Percentiles rank a stretch among this genome's conserved stretches.
Conservation (phyloP, 306 rosid species). For the Fragaria ananassa region DNA sequence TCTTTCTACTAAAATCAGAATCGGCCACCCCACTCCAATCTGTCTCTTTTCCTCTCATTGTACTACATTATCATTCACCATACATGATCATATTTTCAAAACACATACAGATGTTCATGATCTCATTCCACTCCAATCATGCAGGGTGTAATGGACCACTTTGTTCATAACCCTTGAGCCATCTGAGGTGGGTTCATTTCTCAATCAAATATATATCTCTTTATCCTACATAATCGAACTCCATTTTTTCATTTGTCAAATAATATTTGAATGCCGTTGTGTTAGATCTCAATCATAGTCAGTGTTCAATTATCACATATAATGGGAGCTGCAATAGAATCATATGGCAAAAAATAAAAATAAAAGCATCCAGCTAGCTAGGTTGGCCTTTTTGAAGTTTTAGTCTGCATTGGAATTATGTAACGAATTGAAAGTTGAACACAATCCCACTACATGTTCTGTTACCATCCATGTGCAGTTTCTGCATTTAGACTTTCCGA, state of each 20-base stretch:
- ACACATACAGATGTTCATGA: not conserved
- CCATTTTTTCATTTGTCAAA: not conserved
- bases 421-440: not conserved
- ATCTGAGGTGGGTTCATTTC: conserved; percentile 6
- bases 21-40: not conserved
- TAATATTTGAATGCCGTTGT: not conserved
- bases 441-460: not conserved
- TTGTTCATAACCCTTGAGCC: not conserved
- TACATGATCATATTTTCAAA: not conserved
- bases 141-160: not conserved
- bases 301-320: not conserved
- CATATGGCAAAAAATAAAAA: not conserved
- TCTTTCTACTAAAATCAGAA: not conserved
- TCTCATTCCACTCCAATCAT: not conserved
- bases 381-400: not conserved
- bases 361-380: not conserved
- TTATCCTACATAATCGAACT: not conserved
- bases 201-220: not conserved
- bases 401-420: not conserved
- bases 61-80: not conserved
- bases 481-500: not conserved
- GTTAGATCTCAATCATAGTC: not conserved
- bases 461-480: not conserved
- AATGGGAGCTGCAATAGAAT: not conserved
- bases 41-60: not conserved